These are phyloP conservation scores for Venturia carpophila DNA, from an alignment of 2,329 filamentous ascomycete genomes.

Conservation along the genomic window DNA sequence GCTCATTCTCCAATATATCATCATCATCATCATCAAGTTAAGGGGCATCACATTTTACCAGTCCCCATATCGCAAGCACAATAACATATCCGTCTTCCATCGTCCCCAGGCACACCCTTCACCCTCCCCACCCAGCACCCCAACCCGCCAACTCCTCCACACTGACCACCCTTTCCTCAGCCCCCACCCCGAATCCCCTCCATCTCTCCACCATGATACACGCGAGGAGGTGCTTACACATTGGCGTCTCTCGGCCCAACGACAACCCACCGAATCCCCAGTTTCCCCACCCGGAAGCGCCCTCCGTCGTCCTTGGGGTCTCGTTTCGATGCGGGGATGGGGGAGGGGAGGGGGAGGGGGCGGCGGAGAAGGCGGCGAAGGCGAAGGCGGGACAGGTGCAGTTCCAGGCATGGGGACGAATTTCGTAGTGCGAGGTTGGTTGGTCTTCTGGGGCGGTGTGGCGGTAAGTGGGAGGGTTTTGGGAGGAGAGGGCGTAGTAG, in stretches of 20 bases:
- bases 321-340: too few relatives aligned
- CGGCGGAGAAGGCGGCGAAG: slow-evolving; percentile 55
- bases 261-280: slow-evolving; percentile 47
- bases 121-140: slow-evolving; percentile 37
- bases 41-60: not conserved
- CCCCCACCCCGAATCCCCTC: slow-evolving; percentile 48
- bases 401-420: slow-evolving; percentile 71
- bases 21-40: too few relatives aligned
- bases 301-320: not conserved
- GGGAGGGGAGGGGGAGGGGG: not conserved
- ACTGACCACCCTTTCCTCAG: slow-evolving; percentile 48
- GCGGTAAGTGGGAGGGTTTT: slow-evolving; percentile 25
- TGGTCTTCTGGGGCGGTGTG: not conserved
- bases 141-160: slow-evolving; percentile 67
- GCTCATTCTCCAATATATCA: too few relatives aligned
- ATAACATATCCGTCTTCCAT: not conserved
- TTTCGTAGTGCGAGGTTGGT: slow-evolving; percentile 50
- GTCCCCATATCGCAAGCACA: too few relatives aligned
- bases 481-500: slow-evolving; percentile 59
- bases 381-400: slow-evolving; percentile 84
- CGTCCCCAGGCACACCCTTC: not conserved
- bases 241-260: slow-evolving; percentile 37
- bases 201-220: slow-evolving; percentile 68
- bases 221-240: slow-evolving; percentile 88
- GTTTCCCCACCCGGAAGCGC: slow-evolving; percentile 14